Evolutionary conservation across 2,329 filamentous ascomycete genomes (phyloP).

Genomic region (Colletotrichum sp.): DNA sequence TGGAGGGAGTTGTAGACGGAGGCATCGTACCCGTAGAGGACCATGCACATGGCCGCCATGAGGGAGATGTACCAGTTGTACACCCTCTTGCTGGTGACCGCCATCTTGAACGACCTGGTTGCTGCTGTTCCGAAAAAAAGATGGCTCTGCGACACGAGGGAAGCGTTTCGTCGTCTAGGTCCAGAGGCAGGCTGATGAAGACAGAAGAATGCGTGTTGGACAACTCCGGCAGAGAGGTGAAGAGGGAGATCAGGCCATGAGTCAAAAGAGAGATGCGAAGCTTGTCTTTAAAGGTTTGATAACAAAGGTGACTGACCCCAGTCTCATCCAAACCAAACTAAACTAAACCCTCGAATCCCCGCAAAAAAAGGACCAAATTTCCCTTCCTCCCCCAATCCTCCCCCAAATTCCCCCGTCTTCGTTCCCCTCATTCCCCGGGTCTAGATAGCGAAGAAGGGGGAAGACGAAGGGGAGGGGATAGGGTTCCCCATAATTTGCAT

Average conservation of each 20-base stretch:
- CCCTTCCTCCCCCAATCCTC: background rate
- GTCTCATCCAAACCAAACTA: background rate
- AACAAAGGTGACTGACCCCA: background rate
- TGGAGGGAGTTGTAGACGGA: slow-evolving; percentile 77
- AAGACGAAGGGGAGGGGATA: background rate
- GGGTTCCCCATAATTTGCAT: slow-evolving; percentile 6
- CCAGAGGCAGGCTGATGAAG: background rate
- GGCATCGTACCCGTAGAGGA: slow-evolving; percentile 77
- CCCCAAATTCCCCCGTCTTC: background rate
- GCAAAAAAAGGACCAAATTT: background rate
- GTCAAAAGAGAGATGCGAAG: background rate
- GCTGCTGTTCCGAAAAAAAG: background rate
- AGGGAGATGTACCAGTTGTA: slow-evolving; percentile 55
- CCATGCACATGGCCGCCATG: slow-evolving; percentile 76
- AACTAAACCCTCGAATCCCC: background rate
- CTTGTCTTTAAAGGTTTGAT: slow-evolving; percentile 4
- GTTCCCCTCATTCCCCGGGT: slow-evolving; percentile 11
- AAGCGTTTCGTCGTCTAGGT: background rate
- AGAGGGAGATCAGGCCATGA: background rate
- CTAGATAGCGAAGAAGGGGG: background rate
- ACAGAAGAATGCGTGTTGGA: background rate
- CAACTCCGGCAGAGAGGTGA: background rate
- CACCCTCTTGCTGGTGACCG: slow-evolving; percentile 11
- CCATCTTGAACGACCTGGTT: slow-evolving; percentile 9
- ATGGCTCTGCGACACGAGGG: background rate